Conservation (phyloP, 148 eudicot species). For the Polygonum maritimum region DNA sequence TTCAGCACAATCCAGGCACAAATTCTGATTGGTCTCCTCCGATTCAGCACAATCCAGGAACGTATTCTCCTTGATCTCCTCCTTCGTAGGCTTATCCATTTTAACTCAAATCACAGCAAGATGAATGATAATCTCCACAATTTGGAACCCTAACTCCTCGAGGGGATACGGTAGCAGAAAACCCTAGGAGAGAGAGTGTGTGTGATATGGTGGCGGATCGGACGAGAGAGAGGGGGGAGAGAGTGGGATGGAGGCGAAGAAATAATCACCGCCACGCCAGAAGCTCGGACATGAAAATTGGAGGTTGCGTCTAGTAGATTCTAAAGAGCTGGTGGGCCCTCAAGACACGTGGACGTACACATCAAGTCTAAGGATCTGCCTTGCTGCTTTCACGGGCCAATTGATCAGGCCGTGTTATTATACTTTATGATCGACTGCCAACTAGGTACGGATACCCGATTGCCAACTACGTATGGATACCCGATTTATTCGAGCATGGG, state of each 20-base stretch:
- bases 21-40: conserved; percentile 9
- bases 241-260: background rate
- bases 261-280: background rate
- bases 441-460: no score
- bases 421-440: no score
- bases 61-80: conserved; percentile 1
- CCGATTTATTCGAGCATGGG: no score
- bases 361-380: no score
- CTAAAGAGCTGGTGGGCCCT: no score
- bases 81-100: background rate
- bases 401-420: no score
- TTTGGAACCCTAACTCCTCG: background rate
- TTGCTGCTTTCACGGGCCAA: no score
- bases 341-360: no score
- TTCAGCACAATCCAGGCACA: conserved; percentile 9
- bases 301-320: no score
- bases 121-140: background rate
- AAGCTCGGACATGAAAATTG: no score
- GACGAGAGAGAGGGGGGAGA: background rate
- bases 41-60: conserved; percentile 15
- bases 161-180: background rate
- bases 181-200: conserved; percentile 1
- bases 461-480: no score
- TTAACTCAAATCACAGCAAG: background rate
- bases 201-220: background rate